These are phyloP conservation scores for Aureobasidium sp. DNA, from an alignment of 2,329 filamentous ascomycete genomes.

Conservation along the genomic window DNA sequence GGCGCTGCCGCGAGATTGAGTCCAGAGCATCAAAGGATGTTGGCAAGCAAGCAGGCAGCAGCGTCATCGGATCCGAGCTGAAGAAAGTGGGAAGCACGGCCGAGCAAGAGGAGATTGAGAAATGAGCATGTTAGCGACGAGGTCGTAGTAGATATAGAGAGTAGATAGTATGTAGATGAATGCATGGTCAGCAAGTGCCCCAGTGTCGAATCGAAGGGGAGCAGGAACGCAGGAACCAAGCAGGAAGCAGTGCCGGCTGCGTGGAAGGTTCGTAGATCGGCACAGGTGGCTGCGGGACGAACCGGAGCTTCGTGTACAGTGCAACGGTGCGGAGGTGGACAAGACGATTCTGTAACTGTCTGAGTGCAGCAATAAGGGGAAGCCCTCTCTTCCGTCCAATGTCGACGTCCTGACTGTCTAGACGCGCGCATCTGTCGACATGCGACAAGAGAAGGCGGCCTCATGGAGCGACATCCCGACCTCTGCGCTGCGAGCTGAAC, in stretches of 20 bases:
- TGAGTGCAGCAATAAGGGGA: not conserved
- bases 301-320: not conserved
- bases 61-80: constrained; percentile 31
- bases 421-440: constrained; percentile 10
- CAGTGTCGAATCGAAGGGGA: not conserved
- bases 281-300: constrained; percentile 1
- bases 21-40: constrained; percentile 22
- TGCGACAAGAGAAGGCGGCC: constrained; percentile 9
- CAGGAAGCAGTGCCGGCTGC: not conserved
- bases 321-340: not conserved
- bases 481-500: constrained; percentile 42
- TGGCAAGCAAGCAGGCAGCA: not conserved
- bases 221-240: too few relatives aligned
- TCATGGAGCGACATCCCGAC: constrained; percentile 35
- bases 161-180: not conserved
- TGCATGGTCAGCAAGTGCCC: not conserved
- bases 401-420: constrained; percentile 4
- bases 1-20: constrained; percentile 62
- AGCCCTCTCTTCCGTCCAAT: not conserved
- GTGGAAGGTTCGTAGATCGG: constrained; percentile 2
- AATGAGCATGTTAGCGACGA: constrained; percentile 19
- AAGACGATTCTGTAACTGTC: constrained; percentile 6
- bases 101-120: constrained; percentile 56
- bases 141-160: not conserved
- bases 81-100: constrained; percentile 44